Evolutionary conservation across 2,329 filamentous ascomycete species (phyloP).

Genomic region (Trichophyton simii): DNA sequence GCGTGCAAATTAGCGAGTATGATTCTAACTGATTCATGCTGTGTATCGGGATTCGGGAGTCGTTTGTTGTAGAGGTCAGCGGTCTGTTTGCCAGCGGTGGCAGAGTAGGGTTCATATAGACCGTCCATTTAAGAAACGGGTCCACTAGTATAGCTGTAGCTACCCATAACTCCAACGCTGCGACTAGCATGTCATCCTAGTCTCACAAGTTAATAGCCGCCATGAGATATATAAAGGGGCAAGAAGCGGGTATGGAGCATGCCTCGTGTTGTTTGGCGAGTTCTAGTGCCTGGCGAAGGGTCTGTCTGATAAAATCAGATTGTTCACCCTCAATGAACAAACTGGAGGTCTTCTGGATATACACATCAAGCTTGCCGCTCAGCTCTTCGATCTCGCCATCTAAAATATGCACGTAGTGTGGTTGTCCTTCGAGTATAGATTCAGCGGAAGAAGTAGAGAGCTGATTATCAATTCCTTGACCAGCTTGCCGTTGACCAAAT

Average conservation of each 20-base stretch:
- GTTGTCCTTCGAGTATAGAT: slow-evolving; percentile 19
- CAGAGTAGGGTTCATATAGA: slow-evolving; percentile 36
- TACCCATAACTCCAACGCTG: slow-evolving; percentile 45
- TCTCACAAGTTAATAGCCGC: background rate
- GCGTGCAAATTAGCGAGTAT: slow-evolving; percentile 40
- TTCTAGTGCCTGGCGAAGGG: slow-evolving; percentile 31
- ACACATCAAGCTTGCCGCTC: slow-evolving; percentile 41
- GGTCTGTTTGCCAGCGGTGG: slow-evolving; percentile 26
- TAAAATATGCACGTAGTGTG: slow-evolving; percentile 36
- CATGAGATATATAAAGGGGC: background rate
- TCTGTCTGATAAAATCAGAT: slow-evolving; percentile 41
- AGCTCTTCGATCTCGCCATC: slow-evolving; percentile 40
- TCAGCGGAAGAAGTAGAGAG: slow-evolving; percentile 26
- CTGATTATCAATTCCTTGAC: slow-evolving; percentile 29
- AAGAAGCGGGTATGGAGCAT: background rate
- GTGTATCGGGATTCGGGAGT: slow-evolving; percentile 30
- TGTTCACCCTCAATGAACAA: slow-evolving; percentile 38
- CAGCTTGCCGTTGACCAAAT: slow-evolving; percentile 27
- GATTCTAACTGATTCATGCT: slow-evolving; percentile 32
- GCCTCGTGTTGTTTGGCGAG: slow-evolving; percentile 29
- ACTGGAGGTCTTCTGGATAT: slow-evolving; percentile 38
- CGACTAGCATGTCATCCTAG: slow-evolving; percentile 37
- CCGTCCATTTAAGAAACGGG: slow-evolving; percentile 35
- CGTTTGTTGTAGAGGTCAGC: slow-evolving; percentile 27
- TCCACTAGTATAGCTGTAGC: slow-evolving; percentile 44